These are phyloP conservation scores for Amanita pallidorosea DNA, from an alignment of 768 basidiomycete genomes.

Conservation along the genomic window DNA sequence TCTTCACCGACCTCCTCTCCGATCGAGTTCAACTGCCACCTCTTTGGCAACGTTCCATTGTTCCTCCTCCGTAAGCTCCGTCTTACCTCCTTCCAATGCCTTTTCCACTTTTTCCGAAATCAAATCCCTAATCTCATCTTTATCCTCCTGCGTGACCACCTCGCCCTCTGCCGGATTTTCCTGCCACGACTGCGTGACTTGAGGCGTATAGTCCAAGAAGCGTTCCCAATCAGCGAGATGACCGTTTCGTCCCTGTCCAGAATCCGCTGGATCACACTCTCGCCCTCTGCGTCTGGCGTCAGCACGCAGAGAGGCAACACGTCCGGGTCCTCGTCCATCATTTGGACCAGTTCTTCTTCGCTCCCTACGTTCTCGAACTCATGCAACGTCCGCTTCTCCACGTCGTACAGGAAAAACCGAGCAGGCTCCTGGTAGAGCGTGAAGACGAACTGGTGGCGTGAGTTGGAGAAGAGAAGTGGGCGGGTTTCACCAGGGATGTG, in stretches of 20 bases:
- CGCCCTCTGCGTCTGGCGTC: slow-evolving; percentile 16
- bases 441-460: slow-evolving; percentile 14
- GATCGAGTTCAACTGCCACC: not conserved
- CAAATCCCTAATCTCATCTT: not conserved
- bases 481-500: slow-evolving; percentile 20
- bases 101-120: not conserved
- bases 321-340: slow-evolving; percentile 8
- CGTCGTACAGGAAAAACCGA: slow-evolving; percentile 12
- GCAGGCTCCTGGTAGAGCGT: slow-evolving; percentile 10
- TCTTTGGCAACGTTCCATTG: not conserved
- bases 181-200: slow-evolving; percentile 9
- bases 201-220: slow-evolving; percentile 20
- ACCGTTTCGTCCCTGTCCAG: slow-evolving; percentile 20
- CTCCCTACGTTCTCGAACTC: slow-evolving; percentile 8
- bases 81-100: not conserved
- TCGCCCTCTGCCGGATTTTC: not conserved
- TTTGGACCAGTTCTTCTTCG: slow-evolving; percentile 10
- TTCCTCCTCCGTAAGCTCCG: not conserved
- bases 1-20: too few relatives aligned
- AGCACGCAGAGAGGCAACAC: slow-evolving; percentile 9
- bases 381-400: slow-evolving; percentile 4
- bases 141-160: not conserved
- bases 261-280: slow-evolving; percentile 15
- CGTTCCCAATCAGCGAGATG: slow-evolving; percentile 19
- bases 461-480: slow-evolving; percentile 19